Evolutionary conservation across 2,329 filamentous ascomycete genomes (phyloP).

Genomic region (Aureobasidium sp.): DNA sequence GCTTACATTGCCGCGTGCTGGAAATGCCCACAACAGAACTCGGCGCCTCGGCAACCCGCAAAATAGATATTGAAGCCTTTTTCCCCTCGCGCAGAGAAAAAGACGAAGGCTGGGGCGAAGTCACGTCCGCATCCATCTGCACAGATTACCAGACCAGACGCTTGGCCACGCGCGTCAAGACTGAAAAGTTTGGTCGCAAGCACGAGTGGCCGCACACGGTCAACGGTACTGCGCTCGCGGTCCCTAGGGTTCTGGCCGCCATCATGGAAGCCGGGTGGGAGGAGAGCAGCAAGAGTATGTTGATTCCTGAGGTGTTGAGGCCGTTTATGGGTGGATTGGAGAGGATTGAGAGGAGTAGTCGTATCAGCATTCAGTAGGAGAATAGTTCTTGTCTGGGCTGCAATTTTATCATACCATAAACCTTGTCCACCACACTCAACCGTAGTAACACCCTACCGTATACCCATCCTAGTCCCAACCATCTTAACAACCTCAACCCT

Average conservation of each 20-base stretch:
- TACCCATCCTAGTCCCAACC: too few species aligned
- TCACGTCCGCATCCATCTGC: conserved; percentile 84
- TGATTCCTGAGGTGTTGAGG: conserved; percentile 70
- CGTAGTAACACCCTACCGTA: too few species aligned
- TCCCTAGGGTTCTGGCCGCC: conserved; percentile 82
- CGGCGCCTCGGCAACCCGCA: conserved; percentile 78
- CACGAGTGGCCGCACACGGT: conserved; percentile 77
- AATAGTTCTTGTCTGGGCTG: too few species aligned
- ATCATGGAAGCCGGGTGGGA: conserved; percentile 89
- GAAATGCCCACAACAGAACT: conserved; percentile 89
- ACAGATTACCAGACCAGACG: conserved; percentile 89
- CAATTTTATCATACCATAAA: not conserved
- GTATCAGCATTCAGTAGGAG: conserved; percentile 1
- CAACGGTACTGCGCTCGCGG: conserved; percentile 88
- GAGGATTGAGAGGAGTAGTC: conserved; percentile 47
- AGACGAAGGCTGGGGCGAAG: conserved; percentile 80
- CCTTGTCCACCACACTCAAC: not conserved
- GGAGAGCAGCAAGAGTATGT: conserved; percentile 57
- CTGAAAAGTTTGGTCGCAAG: conserved; percentile 40
- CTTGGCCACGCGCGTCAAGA: conserved; percentile 65
- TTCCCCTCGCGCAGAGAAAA: conserved; percentile 71
- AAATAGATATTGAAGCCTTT: conserved; percentile 88
- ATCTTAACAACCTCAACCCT: too few species aligned
- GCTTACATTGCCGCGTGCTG: conserved; percentile 77
- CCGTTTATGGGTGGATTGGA: conserved; percentile 77